A percentile compares a stretch with the other conserved stretches of the same genome.
Conservation (phyloP, 495 filamentous ascomycete species). For the Hypoxylon lienhwacheense region DNA sequence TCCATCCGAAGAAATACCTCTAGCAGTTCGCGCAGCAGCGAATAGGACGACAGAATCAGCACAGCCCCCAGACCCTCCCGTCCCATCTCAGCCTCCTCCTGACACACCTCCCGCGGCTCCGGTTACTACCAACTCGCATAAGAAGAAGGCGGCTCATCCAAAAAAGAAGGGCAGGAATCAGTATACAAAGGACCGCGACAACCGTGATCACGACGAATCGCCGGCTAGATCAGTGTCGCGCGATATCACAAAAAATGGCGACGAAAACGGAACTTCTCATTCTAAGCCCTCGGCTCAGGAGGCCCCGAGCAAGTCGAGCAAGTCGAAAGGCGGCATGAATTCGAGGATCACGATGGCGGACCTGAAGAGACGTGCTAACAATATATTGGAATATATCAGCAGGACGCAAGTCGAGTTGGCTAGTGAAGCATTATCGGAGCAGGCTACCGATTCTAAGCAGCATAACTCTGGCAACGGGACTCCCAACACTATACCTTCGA, state of each 20-base stretch:
- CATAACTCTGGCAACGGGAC: conserved; percentile 15
- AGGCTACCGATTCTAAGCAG: conserved; percentile 15
- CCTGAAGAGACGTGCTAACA: conserved; percentile 82
- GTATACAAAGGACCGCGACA: conserved; percentile 76
- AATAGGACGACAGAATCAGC: conserved; percentile 39
- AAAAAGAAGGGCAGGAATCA: conserved; percentile 80
- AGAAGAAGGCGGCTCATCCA: conserved; percentile 69
- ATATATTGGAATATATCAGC: conserved; percentile 86
- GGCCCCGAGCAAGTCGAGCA: conserved; percentile 40
- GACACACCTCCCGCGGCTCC: conserved; percentile 56
- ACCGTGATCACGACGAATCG: conserved; percentile 61
- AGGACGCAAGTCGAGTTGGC: conserved; percentile 90
- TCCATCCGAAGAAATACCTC: conserved; percentile 59
- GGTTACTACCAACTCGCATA: conserved; percentile 51
- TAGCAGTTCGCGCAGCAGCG: conserved; percentile 47
- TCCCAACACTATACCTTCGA: conserved; percentile 24
- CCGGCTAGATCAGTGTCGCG: conserved; percentile 68
- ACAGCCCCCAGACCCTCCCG: conserved; percentile 40
- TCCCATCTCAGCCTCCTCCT: conserved; percentile 53
- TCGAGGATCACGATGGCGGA: conserved; percentile 85
- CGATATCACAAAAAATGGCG: conserved; percentile 52
- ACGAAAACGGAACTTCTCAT: conserved; percentile 42
- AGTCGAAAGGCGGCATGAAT: conserved; percentile 46
- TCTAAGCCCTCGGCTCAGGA: conserved; percentile 29
- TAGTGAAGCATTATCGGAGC: conserved; percentile 40